Evolutionary conservation across 148 eudicot genomes (phyloP), one percentile per base, ranked within the genome.

Genomic region (Suaeda aralocaspica): DNA sequence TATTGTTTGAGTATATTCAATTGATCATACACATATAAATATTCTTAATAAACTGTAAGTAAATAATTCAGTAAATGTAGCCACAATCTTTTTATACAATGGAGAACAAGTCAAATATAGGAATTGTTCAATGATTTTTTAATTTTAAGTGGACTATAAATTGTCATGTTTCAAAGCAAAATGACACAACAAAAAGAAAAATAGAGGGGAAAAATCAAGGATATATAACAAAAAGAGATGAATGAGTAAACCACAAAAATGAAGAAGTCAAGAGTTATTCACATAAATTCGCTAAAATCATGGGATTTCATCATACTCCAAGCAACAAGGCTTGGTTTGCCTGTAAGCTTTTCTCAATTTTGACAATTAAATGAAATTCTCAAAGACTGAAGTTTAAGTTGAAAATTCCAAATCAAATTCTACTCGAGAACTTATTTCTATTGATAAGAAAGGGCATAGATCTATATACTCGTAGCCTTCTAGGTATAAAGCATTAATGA

Each of bases 261-360:
- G 26, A 39, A 14, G 39, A 74, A 61, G 34, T 73, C 81, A 22
- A 73, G 81, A 55, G 81, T 81, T 30, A 26, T 77, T 24, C 61
- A 66, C 28, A 53, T 81, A 34, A 46, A 73, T 42, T 69, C 81
- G 2, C 67, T 34, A 77, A 68, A 73, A 59, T 60, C 67, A 59
- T 81, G 84, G 84, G 77, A 81, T 15, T 53, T 48, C 26, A 34
- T 77, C 68, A 61, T 22, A 18, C 25, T 59, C 41, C 65, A 61
- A 74, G 67, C 76, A 13, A 77, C 33, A 34, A 59, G 59, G 24
- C 72, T 71, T 26, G 72, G 75, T 12, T 69, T 29, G 51, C 73
- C 70, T 8, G 84, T 81, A 67, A 70, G 74, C 64, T 25, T 26
- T 64, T 55, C 34, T 6, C 61, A 21, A 1, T 16, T 49, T 49